phyloP scores from a whole-genome alignment of 1,284 basidiomycete species.

The Cronartium quercuum region DNA sequence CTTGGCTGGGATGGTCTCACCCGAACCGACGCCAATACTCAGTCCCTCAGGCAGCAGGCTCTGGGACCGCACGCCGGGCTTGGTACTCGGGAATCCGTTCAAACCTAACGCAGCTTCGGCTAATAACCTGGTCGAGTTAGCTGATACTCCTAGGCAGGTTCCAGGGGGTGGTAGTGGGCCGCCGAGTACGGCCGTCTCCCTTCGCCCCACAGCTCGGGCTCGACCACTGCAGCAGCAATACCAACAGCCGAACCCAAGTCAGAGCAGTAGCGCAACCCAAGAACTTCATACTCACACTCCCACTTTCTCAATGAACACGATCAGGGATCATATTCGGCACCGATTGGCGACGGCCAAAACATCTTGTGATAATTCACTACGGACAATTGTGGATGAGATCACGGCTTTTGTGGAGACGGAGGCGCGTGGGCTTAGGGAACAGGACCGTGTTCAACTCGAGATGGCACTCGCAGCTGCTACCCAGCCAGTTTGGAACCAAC shows the following conservation, averaged over 20 bases:
- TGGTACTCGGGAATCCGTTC: slow-evolving; percentile 36
- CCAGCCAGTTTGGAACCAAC: slow-evolving; percentile 53
- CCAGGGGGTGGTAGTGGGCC: neutral
- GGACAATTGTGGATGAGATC: slow-evolving; percentile 84
- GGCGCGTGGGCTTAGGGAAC: slow-evolving; percentile 60
- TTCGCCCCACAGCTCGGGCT: neutral
- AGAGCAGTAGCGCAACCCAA: neutral
- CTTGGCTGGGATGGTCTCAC: slow-evolving; percentile 6
- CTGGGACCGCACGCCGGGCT: slow-evolving; percentile 35
- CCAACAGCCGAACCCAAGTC: neutral
- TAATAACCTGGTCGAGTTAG: neutral
- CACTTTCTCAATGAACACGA: slow-evolving; percentile 56
- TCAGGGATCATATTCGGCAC: slow-evolving; percentile 84
- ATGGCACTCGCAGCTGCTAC: slow-evolving; percentile 52
- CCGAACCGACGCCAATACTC: slow-evolving; percentile 36
- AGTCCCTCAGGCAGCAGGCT: slow-evolving; percentile 27
- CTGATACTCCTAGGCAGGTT: neutral
- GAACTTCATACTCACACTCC: slow-evolving; percentile 41
- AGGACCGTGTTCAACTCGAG: slow-evolving; percentile 60
- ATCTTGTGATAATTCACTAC: slow-evolving; percentile 89
- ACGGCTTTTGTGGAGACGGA: slow-evolving; percentile 88
- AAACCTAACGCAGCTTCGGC: neutral
- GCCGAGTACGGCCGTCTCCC: neutral
- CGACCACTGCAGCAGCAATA: neutral
- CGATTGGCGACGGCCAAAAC: slow-evolving; percentile 88